Base-by-base conservation (phyloP, 805 yeast genomes). In the Myxozyma neglecta region DNA sequence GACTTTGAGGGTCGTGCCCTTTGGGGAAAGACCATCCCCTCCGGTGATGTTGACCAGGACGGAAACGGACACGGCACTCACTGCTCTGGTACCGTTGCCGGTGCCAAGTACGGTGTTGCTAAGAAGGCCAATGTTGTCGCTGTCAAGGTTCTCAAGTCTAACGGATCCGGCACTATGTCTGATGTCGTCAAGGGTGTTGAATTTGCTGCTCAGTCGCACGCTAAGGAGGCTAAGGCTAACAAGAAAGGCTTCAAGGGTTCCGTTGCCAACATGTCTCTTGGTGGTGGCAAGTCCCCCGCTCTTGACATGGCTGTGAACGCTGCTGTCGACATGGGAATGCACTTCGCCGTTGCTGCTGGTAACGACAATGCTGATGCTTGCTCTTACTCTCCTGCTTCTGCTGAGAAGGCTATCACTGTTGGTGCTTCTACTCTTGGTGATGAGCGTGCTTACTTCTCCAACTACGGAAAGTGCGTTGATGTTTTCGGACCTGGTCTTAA, bases 401-500 rank as follows among this genome's bases (percentile, higher is more conserved):
- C 86, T n/a, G 79, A 75, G 62, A 76, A 78, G 66, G 84, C 97
- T 49, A 83, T 93, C 71, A 90, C 97, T 51, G 98, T 93, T 54
- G 99, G 97, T 75, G 98, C 99, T 24, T 87, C 96, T 11, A 88
- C 96, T 60, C 81, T 89, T 69, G 83, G 88, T 56, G 98, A 94
- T 73, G 80, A 85, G 57, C 90, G 97, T 80, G 98, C 99, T 29
- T 86, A 87, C 77, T 94, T 94, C 82, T 90, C 97, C 59, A 94
- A 93, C 82, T 91, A 83, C 76, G 99, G 99, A 75, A 83, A 82
- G 73, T 93, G 99, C 81, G 97, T 94, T 61, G 97, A 93, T 73
- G 87, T 93, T 67, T 93, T 90, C 73, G 99, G 96, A 35, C 99
- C 99, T 29, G 99, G 99, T 72, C 80, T 81, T 70, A 81, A 82